Percentiles rank a stretch among this genome's conserved stretches.
Evolutionary conservation across 441 rosid genomes (phyloP).

Genomic region (Isatis lusitanica): DNA sequence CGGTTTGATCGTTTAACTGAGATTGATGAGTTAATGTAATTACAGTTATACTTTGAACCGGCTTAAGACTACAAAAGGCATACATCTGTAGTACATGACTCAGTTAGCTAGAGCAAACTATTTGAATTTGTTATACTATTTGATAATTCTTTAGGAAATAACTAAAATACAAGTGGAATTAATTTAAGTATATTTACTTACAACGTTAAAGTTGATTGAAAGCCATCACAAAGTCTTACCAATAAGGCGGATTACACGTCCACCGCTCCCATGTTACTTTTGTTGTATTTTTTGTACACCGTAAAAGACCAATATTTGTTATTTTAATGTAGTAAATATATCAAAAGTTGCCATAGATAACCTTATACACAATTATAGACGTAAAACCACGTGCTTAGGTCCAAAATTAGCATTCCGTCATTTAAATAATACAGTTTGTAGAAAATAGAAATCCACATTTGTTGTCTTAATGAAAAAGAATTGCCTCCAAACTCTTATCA

Average conservation of each 20-base stretch:
- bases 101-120: background rate
- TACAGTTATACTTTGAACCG: background rate
- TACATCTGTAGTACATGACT: background rate
- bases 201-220: conserved; percentile 8
- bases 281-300: background rate
- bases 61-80: too few relatives aligned
- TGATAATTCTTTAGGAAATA: background rate
- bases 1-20: background rate
- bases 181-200: background rate
- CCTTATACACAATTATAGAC: background rate
- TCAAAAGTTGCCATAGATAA: background rate
- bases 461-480: background rate
- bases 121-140: background rate
- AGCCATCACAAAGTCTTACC: background rate
- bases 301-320: background rate
- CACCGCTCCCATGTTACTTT: background rate
- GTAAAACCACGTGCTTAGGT: background rate
- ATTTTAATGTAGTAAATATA: background rate
- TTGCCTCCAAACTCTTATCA: background rate
- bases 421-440: background rate
- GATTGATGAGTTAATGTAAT: background rate
- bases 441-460: background rate
- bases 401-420: background rate
- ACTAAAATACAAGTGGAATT: background rate
- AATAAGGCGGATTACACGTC: background rate